Evolutionary conservation across 2,329 filamentous ascomycete genomes (phyloP).

Genomic region (Ascosphaera acerosa): DNA sequence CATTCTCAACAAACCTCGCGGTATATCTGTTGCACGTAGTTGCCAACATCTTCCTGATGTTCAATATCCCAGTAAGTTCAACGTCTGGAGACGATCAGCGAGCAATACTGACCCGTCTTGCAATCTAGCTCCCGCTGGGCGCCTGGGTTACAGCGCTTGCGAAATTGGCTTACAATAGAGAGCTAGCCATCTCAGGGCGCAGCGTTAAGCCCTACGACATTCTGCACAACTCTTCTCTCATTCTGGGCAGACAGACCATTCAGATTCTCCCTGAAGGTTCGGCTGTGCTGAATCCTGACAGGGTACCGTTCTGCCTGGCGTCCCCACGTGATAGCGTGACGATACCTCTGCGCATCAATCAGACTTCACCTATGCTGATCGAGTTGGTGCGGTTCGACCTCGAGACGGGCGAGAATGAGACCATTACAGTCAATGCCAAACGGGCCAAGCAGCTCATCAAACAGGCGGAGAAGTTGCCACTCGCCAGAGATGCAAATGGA

Average conservation of each 20-base stretch:
- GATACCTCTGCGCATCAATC: conserved; percentile 78
- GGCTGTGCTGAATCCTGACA: conserved; percentile 63
- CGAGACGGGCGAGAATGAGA: conserved; percentile 55
- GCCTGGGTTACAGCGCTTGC: conserved; percentile 45
- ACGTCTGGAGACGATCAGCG: neutral
- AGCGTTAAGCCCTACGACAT: conserved; percentile 73
- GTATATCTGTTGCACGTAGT: conserved; percentile 47
- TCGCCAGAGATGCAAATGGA: conserved; percentile 23
- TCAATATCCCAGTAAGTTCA: conserved; percentile 47
- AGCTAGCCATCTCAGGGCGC: conserved; percentile 78
- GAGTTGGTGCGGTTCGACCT: conserved; percentile 75
- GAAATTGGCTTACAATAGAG: conserved; percentile 73
- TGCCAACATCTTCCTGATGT: conserved; percentile 73
- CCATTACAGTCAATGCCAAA: conserved; percentile 44
- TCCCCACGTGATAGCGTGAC: conserved; percentile 32
- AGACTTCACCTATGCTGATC: conserved; percentile 67
- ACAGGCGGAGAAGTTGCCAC: conserved; percentile 34
- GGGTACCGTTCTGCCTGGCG: conserved; percentile 58
- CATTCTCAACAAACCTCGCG: conserved; percentile 43
- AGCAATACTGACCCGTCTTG: no score
- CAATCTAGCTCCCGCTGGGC: conserved; percentile 42
- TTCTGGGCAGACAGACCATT: conserved; percentile 89
- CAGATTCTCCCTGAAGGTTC: conserved; percentile 93
- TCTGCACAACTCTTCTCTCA: conserved; percentile 75
- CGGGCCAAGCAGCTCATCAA: conserved; percentile 54